Evolutionary conservation across 306 rosid genomes (phyloP).

Genomic region (Trifolium repens): DNA sequence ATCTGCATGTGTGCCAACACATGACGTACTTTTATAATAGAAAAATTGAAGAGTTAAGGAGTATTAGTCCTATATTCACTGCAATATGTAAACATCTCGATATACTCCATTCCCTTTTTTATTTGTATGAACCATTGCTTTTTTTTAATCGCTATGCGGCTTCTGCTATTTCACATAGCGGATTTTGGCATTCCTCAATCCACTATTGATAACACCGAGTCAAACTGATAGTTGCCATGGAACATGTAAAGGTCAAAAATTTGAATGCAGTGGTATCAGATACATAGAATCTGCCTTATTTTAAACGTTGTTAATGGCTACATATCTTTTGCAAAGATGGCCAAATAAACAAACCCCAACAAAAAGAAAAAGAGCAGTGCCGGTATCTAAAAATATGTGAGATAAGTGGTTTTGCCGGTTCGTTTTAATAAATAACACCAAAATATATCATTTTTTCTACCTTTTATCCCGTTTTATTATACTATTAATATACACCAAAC

Average conservation of each 20-base stretch:
- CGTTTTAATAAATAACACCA: not conserved
- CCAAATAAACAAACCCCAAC: not conserved
- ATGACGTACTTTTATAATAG: too few species aligned
- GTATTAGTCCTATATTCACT: too few species aligned
- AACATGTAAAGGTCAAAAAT: not conserved
- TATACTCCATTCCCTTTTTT: too few species aligned
- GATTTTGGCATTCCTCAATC: too few species aligned
- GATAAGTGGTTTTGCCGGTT: not conserved
- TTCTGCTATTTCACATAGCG: too few species aligned
- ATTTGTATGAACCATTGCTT: too few species aligned
- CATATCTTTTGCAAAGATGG: slow-evolving; percentile 21
- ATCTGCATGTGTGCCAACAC: too few species aligned
- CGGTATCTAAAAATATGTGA: not conserved
- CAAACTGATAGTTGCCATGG: slow-evolving; percentile 2
- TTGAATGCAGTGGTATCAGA: not conserved
- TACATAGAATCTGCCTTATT: slow-evolving; percentile 17
- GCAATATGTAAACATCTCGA: too few species aligned
- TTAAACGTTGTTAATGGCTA: slow-evolving; percentile 3
- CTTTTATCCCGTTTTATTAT: slow-evolving; percentile 5
- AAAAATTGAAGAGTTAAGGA: too few species aligned
- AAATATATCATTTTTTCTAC: not conserved
- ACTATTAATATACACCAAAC: not conserved
- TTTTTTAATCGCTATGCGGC: too few species aligned
- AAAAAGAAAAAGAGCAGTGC: not conserved
- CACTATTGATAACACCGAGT: too few species aligned